Evolutionary conservation across 768 basidiomycete species (phyloP).

Genomic region (Calocera viscosa): DNA sequence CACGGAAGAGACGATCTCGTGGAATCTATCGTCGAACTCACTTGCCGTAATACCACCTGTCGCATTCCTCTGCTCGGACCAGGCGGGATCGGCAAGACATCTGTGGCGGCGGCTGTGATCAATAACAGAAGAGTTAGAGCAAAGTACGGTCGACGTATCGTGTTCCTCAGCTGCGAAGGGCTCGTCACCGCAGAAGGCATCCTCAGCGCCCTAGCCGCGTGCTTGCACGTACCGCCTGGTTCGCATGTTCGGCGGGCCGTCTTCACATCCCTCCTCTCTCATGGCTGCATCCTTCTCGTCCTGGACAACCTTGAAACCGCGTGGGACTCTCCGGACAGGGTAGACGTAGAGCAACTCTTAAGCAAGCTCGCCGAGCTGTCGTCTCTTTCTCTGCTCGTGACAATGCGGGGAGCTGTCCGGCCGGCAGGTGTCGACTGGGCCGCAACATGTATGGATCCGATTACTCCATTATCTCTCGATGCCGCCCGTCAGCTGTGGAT

Average conservation of each 20-base stretch:
- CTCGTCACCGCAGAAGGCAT: conserved; percentile 23
- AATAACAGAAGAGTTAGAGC: conserved; percentile 20
- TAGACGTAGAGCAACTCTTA: conserved; percentile 22
- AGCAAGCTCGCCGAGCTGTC: conserved; percentile 21
- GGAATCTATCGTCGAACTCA: conserved; percentile 9
- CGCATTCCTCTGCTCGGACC: conserved; percentile 20
- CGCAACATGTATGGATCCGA: neutral
- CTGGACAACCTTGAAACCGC: conserved; percentile 35
- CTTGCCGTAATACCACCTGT: neutral
- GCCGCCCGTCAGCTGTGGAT: conserved; percentile 21
- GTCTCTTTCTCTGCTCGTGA: conserved; percentile 27
- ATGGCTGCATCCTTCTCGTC: conserved; percentile 23
- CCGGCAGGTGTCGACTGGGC: conserved; percentile 10
- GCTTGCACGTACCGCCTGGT: conserved; percentile 19
- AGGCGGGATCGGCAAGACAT: conserved; percentile 34
- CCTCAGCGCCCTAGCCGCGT: conserved; percentile 21
- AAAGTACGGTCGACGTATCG: conserved; percentile 21
- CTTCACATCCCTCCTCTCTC: conserved; percentile 20
- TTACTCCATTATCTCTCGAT: conserved; percentile 12
- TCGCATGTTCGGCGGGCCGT: conserved; percentile 18
- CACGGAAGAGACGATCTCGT: conserved; percentile 16
- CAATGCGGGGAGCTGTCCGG: conserved; percentile 23
- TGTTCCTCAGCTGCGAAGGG: conserved; percentile 30
- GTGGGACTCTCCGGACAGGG: conserved; percentile 24
- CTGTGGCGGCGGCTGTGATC: conserved; percentile 28